Conservation (phyloP, 129 eudicot species). For the Lactuca sativa region DNA sequence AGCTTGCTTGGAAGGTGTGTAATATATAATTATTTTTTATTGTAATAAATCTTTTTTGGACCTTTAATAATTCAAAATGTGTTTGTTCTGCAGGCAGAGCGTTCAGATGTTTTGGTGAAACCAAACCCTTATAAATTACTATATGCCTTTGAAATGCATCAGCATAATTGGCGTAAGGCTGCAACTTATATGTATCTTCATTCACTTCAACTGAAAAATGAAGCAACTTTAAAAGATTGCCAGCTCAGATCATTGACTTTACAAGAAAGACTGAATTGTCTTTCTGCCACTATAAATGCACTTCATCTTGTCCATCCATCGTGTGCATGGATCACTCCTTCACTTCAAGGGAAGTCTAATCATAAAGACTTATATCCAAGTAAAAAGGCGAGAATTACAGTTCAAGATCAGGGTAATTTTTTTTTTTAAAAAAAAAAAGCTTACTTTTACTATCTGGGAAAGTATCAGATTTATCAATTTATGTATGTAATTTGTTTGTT, state of each 20-base stretch:
- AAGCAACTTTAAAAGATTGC: constrained; percentile 57
- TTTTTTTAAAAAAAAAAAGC: not conserved
- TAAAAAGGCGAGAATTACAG: constrained; percentile 69
- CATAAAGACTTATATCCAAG: constrained; percentile 56
- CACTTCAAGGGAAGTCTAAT: constrained; percentile 41
- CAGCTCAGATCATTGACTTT: constrained; percentile 56
- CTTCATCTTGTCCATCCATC: constrained; percentile 84
- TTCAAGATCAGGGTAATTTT: constrained; percentile 58
- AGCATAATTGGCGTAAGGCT: constrained; percentile 92
- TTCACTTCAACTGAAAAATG: constrained; percentile 61
- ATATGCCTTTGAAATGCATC: constrained; percentile 89
- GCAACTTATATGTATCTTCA: constrained; percentile 78
- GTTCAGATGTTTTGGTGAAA: constrained; percentile 76
- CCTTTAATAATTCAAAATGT: not conserved
- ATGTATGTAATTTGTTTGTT: not conserved
- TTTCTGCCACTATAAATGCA: constrained; percentile 93
- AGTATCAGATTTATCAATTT: constrained; percentile 1
- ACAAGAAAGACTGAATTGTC: constrained; percentile 86
- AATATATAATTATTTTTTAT: not conserved
- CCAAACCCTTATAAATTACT: constrained; percentile 84
- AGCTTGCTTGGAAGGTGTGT: constrained; percentile 94
- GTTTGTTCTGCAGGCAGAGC: constrained; percentile 60
- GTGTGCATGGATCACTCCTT: constrained; percentile 82
- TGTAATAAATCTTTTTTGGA: not conserved
- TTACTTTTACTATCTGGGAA: constrained; percentile 3